Conservation (phyloP, 164 flowering plant genomes). For the Berberis vulgaris region DNA sequence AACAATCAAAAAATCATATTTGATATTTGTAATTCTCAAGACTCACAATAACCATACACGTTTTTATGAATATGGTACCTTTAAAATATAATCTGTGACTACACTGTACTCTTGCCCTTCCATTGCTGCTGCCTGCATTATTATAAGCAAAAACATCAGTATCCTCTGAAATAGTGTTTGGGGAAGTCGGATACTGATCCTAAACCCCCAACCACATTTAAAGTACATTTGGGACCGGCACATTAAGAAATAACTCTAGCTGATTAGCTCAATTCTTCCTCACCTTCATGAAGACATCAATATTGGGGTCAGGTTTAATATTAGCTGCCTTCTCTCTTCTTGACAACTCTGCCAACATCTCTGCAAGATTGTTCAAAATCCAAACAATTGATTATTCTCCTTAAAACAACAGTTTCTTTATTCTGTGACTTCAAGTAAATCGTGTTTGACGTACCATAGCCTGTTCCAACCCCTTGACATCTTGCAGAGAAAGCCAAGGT, state of each 20-base stretch:
- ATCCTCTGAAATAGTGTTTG: too few species aligned
- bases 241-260: too few species aligned
- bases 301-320: conserved; percentile 58
- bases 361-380: conserved; percentile 21
- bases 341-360: conserved; percentile 56
- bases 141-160: too few species aligned
- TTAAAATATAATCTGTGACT: conserved; percentile 64
- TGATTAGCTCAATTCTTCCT: too few species aligned
- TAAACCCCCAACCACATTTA: too few species aligned
- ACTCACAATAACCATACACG: too few species aligned
- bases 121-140: conserved; percentile 44
- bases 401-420: not conserved
- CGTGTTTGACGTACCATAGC: conserved; percentile 27
- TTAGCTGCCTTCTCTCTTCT: conserved; percentile 63
- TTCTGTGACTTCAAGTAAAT: not conserved
- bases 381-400: not conserved
- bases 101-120: conserved; percentile 64
- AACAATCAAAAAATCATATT: too few species aligned
- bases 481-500: conserved; percentile 52
- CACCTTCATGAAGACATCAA: conserved; percentile 77
- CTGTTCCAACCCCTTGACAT: conserved; percentile 61
- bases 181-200: too few species aligned
- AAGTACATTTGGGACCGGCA: too few species aligned
- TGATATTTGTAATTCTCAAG: too few species aligned
- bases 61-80: conserved; percentile 28